Base-by-base conservation (phyloP, 176 grass and related monocot genomes). In the Bonia amplexicaulis region DNA sequence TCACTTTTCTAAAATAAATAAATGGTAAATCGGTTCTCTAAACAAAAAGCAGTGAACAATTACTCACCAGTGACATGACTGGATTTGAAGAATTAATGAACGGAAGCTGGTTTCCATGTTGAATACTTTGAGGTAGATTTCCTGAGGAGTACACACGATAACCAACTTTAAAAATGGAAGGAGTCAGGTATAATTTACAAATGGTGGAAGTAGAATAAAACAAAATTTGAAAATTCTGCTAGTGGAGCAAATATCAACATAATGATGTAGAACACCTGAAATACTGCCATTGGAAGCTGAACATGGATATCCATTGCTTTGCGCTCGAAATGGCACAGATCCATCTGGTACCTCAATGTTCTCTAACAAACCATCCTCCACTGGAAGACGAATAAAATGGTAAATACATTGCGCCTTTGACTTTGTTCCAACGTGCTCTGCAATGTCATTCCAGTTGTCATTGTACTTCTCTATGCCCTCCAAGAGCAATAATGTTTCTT, bases 391-490 rank as follows among this genome's bases (percentile, higher is more conserved):
- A 78, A 98, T 88, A 92, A 98, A 98, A 90, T 98, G 96, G 69
- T 94, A 87, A 85, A 95, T 98, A 80, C 96, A 98, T 69, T 98
- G 96, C 69, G 93, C 96, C 73, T 95, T 98, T 77, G 96, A 92
- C 77, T 98, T 95, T 72, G 91, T 87, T 65, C 83, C 84, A 63
- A 98, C 91, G 84, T 98, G 93, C 66, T 93, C 88, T 77, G 96
- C 96, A 85, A 98, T 93, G 85, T 86, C 84, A 83, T 89, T 93
- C 96, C 96, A 98, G 73, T 88, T 93, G 55, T 95, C 89, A 62
- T 89, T 92, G 81, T 89, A 87, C 80, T 98, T 98, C 57, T 95
- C 96, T 86, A 95, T 90, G 55, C 87, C 93, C 78, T 98, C 96
- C 82, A 98, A 92, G 72, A 98, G 77, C 54, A 98, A 87, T 33